A percentile compares a stretch with the other conserved stretches of the same genome.
These are phyloP conservation scores for Penicillium parvum DNA, from an alignment of 495 filamentous ascomycete species.

Conservation along the genomic window DNA sequence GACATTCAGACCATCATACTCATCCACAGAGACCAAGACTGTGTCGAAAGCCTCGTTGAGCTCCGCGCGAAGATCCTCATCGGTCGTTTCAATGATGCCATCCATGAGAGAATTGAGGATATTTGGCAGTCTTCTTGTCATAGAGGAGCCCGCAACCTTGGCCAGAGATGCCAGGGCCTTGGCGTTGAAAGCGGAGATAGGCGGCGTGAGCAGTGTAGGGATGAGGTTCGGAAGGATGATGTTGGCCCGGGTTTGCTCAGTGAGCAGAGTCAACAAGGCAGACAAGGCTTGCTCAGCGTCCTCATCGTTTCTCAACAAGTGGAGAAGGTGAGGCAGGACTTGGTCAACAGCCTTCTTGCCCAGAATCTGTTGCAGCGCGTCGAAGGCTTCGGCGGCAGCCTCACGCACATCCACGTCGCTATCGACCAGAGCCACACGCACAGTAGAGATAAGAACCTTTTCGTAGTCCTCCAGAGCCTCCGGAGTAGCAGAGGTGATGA, in stretches of 20 bases:
- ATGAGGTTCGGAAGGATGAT: constrained; percentile 96
- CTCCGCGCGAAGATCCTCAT: constrained; percentile 69
- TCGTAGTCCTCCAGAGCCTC: constrained; percentile 93
- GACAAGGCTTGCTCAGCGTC: constrained; percentile 89
- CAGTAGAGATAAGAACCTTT: constrained; percentile 87
- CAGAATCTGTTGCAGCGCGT: constrained; percentile 85
- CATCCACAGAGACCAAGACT: constrained; percentile 88
- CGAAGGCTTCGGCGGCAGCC: constrained; percentile 94
- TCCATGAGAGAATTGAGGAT: constrained; percentile 94
- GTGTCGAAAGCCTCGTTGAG: constrained; percentile 78
- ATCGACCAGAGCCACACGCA: constrained; percentile 90
- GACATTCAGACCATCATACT: constrained; percentile 90
- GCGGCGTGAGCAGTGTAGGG: constrained; percentile 80
- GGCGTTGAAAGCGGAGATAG: constrained; percentile 94
- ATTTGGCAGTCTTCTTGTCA: constrained; percentile 81
- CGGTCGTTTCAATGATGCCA: constrained; percentile 72
- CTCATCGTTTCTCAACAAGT: constrained; percentile 74
- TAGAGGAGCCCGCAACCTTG: constrained; percentile 79
- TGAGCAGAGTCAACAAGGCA: constrained; percentile 86
- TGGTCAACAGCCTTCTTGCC: constrained; percentile 93
- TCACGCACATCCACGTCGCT: constrained; percentile 85
- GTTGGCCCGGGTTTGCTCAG: constrained; percentile 88
- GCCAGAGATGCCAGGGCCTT: constrained; percentile 87
- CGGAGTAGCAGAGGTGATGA: constrained; percentile 84
- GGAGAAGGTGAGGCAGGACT: constrained; percentile 87